Conservation (phyloP, 306 rosid species). For the Casuarina cunninghamiana region DNA sequence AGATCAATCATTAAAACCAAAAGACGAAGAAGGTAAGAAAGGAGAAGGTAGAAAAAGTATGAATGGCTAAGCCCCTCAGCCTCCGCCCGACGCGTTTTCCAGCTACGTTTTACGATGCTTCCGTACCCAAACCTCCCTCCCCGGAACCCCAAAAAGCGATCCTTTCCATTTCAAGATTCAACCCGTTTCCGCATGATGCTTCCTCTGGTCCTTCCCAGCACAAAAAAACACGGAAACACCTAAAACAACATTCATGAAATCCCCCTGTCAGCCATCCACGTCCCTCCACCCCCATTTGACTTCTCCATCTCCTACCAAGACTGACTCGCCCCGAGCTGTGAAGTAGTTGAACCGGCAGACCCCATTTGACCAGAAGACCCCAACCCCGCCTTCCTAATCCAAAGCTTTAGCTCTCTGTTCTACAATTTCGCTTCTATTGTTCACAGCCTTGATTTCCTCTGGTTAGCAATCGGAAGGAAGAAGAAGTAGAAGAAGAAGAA, state of each 20-base stretch:
- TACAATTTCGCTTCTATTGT: not conserved
- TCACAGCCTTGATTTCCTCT: not conserved
- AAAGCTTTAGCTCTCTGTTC: not conserved
- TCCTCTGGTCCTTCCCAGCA: not conserved
- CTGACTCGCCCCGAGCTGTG: not conserved
- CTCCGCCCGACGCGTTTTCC: conserved; percentile 18
- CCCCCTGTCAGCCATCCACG: not conserved
- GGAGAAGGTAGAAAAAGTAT: not conserved
- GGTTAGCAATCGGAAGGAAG: not conserved
- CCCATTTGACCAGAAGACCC: not conserved
- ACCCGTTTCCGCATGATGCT: not conserved
- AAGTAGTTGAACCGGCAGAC: conserved; percentile 1
- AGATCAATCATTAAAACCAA: not conserved
- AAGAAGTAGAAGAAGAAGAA: not conserved
- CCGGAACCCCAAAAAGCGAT: not conserved
- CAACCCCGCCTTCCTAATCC: not conserved
- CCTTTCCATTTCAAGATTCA: conserved; percentile 1
- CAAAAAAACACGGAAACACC: too few species aligned
- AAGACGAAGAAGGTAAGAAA: too few species aligned
- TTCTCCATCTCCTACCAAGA: not conserved
- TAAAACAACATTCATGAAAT: not conserved
- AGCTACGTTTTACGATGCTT: not conserved
- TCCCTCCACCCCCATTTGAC: not conserved
- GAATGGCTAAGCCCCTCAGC: too few species aligned
- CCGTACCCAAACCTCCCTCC: not conserved